These are phyloP conservation scores for Tetrahymena elliotti DNA, from an alignment of 73 alveolate species.

Conservation along the genomic window DNA sequence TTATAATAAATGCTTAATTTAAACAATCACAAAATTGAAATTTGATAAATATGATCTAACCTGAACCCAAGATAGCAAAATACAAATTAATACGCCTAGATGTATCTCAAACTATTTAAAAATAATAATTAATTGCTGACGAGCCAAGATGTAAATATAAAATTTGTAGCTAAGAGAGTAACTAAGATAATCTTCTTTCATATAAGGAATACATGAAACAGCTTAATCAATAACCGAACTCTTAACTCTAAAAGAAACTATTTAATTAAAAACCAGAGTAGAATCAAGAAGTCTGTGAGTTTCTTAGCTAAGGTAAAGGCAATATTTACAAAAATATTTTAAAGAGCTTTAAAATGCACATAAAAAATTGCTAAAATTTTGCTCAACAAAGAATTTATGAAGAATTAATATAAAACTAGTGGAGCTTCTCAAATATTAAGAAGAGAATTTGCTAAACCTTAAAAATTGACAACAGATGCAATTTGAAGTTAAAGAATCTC, in stretches of 20 bases:
- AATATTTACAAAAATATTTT: not conserved
- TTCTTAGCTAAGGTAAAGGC: not conserved
- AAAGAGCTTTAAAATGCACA: not conserved
- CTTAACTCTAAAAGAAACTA: no score
- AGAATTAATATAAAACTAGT: not conserved
- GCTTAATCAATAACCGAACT: not conserved
- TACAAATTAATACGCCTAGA: no score
- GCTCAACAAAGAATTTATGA: not conserved
- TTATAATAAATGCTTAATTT: no score
- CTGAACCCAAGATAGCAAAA: no score
- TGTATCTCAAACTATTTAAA: no score
- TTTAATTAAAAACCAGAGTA: not conserved
- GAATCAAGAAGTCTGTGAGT: not conserved
- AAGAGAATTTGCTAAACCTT: not conserved
- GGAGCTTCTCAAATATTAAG: not conserved
- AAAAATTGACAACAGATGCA: not conserved
- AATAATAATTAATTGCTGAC: not conserved
- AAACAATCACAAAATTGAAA: no score
- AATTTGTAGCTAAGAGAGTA: no score
- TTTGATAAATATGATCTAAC: no score
- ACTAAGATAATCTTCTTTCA: not conserved
- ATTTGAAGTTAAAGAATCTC: not conserved
- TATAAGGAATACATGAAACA: not conserved
- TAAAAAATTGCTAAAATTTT: not conserved
- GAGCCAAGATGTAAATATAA: not conserved